Conservation (phyloP, 805 yeast genomes). For the Groenewaldozyma tartarivorans region DNA sequence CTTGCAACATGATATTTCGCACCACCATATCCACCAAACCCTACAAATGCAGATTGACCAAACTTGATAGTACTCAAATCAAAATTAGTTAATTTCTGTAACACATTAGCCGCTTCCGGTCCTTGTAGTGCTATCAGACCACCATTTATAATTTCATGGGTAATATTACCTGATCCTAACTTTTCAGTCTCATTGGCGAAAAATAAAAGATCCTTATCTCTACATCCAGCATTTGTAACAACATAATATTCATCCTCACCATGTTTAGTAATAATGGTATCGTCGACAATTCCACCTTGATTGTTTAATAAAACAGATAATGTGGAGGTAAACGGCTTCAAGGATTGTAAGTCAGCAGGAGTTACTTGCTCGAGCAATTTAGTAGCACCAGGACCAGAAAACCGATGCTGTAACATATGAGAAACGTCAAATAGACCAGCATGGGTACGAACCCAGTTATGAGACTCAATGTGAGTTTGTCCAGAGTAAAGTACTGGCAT, state of each 20-base stretch:
- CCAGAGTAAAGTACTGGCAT: slow-evolving; percentile 87
- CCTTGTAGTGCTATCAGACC: slow-evolving; percentile 89
- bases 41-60: slow-evolving; percentile 54
- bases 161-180: slow-evolving; percentile 27
- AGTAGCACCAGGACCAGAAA: slow-evolving; percentile 60
- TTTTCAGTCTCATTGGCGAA: slow-evolving; percentile 41
- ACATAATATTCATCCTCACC: slow-evolving; percentile 64
- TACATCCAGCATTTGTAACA: slow-evolving; percentile 94
- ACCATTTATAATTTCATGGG: slow-evolving; percentile 40
- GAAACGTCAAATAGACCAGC: slow-evolving; percentile 95
- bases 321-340: slow-evolving; percentile 54
- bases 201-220: slow-evolving; percentile 68
- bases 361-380: slow-evolving; percentile 68
- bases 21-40: slow-evolving; percentile 24
- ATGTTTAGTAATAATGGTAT: slow-evolving; percentile 80
- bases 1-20: slow-evolving; percentile 68
- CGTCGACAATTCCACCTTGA: slow-evolving; percentile 87
- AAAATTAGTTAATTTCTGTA: slow-evolving; percentile 53
- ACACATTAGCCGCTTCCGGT: slow-evolving; percentile 62
- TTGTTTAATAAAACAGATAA: slow-evolving; percentile 63
- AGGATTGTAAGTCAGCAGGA: slow-evolving; percentile 68
- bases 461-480: slow-evolving; percentile 88
- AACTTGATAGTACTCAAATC: slow-evolving; percentile 58
- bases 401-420: slow-evolving; percentile 89
- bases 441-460: slow-evolving; percentile 81